Percentiles rank a stretch among this genome's conserved stretches.
phyloP scores from a whole-genome alignment of 2,329 filamentous ascomycete species.

The Conoideocrella luteorostrata region DNA sequence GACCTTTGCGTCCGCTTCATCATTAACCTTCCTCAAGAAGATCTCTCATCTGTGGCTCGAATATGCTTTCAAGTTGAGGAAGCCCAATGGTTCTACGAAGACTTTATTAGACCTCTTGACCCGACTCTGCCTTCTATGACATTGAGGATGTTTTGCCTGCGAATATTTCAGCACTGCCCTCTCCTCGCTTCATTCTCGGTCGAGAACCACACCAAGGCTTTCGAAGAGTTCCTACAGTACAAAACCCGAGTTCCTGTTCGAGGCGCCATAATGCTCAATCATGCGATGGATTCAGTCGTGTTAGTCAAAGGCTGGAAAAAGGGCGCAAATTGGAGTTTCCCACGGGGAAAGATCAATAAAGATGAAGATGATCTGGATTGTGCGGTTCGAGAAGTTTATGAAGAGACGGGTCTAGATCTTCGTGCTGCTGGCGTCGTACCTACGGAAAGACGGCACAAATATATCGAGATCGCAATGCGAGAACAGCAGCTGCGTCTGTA shows the following conservation, averaged over 20 bases:
- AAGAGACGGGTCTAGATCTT: conserved; percentile 90
- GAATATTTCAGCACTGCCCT: conserved; percentile 91
- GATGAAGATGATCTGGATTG: conserved; percentile 92
- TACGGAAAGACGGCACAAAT: conserved; percentile 65
- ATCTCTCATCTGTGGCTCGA: conserved; percentile 81
- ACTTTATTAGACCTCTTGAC: conserved; percentile 91
- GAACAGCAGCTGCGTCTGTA: conserved; percentile 92
- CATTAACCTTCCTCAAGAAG: conserved; percentile 88
- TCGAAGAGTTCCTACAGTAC: conserved; percentile 87
- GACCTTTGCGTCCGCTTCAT: conserved; percentile 97
- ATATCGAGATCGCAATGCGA: conserved; percentile 81
- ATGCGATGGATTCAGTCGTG: conserved; percentile 88
- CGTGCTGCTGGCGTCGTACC: conserved; percentile 68
- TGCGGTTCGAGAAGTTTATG: conserved; percentile 87
- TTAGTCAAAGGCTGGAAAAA: conserved; percentile 99
- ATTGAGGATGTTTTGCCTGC: conserved; percentile 76
- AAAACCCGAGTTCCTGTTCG: conserved; percentile 91
- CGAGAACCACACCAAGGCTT: conserved; percentile 73
- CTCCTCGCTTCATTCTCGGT: conserved; percentile 75
- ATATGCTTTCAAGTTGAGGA: conserved; percentile 99
- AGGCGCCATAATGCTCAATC: conserved; percentile 87
- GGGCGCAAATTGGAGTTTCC: conserved; percentile 92
- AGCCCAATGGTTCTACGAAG: conserved; percentile 99
- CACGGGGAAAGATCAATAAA: conserved; percentile 95
- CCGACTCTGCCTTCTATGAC: conserved; percentile 78